phyloP scores from a whole-genome alignment of 2,329 filamentous ascomycete species.

The Fusarium burgessii region DNA sequence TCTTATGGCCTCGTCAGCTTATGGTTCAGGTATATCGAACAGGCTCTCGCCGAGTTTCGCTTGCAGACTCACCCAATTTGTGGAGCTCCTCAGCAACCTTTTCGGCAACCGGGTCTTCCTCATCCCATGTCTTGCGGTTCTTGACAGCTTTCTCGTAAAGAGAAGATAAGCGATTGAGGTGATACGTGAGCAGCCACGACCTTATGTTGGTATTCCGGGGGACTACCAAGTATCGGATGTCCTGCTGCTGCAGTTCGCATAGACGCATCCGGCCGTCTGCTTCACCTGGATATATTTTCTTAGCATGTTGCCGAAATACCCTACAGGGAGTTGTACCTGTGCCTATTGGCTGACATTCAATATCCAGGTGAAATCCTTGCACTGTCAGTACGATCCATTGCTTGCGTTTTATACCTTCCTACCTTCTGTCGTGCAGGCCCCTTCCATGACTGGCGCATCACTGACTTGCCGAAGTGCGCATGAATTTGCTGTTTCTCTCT shows the following conservation, averaged over 20 bases:
- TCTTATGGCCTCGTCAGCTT: background rate
- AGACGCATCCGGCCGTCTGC: background rate
- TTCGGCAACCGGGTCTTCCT: background rate
- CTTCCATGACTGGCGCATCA: background rate
- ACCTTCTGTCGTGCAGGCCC: background rate
- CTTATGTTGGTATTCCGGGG: background rate
- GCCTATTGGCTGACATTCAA: background rate
- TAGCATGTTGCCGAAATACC: background rate
- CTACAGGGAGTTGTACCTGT: background rate
- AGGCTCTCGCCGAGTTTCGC: background rate
- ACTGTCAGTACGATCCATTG: background rate
- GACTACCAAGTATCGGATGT: conserved; percentile 5
- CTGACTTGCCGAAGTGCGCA: background rate
- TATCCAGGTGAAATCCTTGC: background rate
- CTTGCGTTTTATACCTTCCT: background rate
- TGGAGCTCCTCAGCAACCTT: background rate
- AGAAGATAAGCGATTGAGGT: background rate
- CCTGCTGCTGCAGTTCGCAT: background rate
- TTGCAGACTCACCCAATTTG: background rate
- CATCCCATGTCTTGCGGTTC: background rate
- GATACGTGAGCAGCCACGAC: background rate
- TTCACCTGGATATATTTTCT: background rate
- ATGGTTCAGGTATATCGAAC: background rate
- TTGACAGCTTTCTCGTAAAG: background rate
- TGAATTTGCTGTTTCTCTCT: background rate